Conservation (phyloP, 495 filamentous ascomycete species). For the Viridothelium virens region DNA sequence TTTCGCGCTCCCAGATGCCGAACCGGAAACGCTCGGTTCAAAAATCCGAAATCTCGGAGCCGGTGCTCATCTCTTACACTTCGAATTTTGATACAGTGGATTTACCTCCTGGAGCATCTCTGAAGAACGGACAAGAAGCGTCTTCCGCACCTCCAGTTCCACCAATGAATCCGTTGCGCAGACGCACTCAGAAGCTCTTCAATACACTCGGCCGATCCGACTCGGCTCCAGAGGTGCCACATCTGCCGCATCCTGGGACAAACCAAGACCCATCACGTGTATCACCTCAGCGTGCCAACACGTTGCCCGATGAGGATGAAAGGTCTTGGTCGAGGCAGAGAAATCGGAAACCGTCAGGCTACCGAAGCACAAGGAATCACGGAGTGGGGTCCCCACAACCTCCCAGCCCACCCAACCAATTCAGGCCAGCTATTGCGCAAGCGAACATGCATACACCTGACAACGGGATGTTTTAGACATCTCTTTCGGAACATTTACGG, state of each 20-base stretch:
- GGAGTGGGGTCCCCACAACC: background rate
- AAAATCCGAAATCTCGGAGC: slow-evolving; percentile 76
- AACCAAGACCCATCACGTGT: background rate
- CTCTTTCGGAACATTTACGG: background rate
- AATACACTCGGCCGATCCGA: background rate
- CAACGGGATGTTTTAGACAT: background rate
- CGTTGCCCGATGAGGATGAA: background rate
- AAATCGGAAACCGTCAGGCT: background rate
- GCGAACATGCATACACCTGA: background rate
- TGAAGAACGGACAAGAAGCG: slow-evolving; percentile 34
- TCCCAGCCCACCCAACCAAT: background rate
- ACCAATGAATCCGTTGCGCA: slow-evolving; percentile 33
- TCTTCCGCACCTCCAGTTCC: slow-evolving; percentile 30
- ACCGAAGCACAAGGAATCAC: background rate
- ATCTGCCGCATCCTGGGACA: background rate
- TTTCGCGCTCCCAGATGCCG: slow-evolving; percentile 27
- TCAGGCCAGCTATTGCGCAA: background rate
- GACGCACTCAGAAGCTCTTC: slow-evolving; percentile 24
- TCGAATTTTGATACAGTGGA: slow-evolving; percentile 52
- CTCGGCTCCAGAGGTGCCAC: slow-evolving; percentile 2
- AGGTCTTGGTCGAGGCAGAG: background rate
- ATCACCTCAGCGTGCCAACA: background rate
- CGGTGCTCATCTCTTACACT: slow-evolving; percentile 68
- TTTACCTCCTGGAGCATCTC: slow-evolving; percentile 35
- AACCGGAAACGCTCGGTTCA: slow-evolving; percentile 57